These are phyloP conservation scores for Penicillium sp. DNA, from an alignment of 2,329 filamentous ascomycete genomes.

Conservation along the genomic window DNA sequence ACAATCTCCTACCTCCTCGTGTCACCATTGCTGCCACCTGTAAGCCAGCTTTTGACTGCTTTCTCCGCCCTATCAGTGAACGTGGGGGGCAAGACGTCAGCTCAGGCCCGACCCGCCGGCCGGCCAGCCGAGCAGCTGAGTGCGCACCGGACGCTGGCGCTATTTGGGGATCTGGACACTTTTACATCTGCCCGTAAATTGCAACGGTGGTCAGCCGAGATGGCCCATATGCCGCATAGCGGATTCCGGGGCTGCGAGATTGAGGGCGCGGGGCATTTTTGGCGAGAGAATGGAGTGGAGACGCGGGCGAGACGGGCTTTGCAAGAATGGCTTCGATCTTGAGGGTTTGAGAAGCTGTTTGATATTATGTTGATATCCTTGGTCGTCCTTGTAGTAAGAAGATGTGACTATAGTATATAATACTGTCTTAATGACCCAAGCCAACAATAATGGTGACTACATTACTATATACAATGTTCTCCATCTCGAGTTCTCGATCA, in stretches of 20 bases:
- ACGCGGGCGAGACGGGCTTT: constrained; percentile 47
- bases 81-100: constrained; percentile 32
- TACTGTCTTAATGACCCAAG: background rate
- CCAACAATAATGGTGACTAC: background rate
- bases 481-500: background rate
- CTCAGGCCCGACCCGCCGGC: constrained; percentile 38
- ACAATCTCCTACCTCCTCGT: constrained; percentile 62
- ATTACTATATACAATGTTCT: background rate
- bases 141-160: constrained; percentile 65
- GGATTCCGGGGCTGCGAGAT: constrained; percentile 59
- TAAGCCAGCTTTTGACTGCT: constrained; percentile 68
- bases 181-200: constrained; percentile 73
- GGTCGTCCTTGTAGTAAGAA: background rate
- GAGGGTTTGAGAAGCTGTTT: background rate
- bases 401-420: background rate
- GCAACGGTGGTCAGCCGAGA: constrained; percentile 66
- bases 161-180: constrained; percentile 77
- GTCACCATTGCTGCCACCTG: constrained; percentile 64
- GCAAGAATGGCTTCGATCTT: constrained; percentile 46
- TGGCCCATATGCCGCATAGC: constrained; percentile 55
- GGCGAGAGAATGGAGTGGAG: constrained; percentile 62
- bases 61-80: constrained; percentile 55
- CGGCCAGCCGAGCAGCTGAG: constrained; percentile 63
- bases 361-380: background rate
- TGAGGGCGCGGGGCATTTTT: constrained; percentile 66